Evolutionary conservation across 768 basidiomycete genomes (phyloP).

Genomic region (Floccularia luteovirens): DNA sequence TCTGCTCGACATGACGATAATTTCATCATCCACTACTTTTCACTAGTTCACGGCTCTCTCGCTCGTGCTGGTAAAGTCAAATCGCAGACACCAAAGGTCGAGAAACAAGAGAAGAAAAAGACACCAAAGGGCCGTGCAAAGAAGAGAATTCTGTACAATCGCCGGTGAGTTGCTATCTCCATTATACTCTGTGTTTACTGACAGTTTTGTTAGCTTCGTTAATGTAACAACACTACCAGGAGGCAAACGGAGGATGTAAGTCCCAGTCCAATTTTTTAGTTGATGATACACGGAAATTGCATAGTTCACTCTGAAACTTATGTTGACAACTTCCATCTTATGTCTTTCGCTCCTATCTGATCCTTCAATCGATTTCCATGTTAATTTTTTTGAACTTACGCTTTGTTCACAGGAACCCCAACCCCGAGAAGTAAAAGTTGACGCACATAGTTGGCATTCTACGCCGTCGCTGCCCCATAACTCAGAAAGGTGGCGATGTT

Average conservation of each 20-base stretch:
- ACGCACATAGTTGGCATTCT: too few species aligned
- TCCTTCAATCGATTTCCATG: conserved; percentile 13
- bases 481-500: too few species aligned
- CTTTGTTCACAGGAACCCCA: conserved; percentile 46
- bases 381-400: conserved; percentile 5
- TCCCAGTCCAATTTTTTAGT: conserved; percentile 16
- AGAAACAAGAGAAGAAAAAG: conserved; percentile 99
- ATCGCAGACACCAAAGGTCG: conserved; percentile 96
- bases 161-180: conserved; percentile 49
- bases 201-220: conserved; percentile 56
- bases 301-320: conserved; percentile 96
- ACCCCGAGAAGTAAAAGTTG: conserved; percentile 51
- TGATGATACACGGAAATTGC: conserved; percentile 62
- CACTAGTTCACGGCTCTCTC: conserved; percentile 95
- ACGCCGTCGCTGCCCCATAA: too few species aligned
- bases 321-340: conserved; percentile 86
- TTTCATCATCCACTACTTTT: conserved; percentile 2
- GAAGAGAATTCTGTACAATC: conserved; percentile 93
- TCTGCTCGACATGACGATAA: conserved; percentile 8
- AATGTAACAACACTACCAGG: conserved; percentile 88
- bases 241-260: conserved; percentile 96
- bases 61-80: conserved; percentile 99
- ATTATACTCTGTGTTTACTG: conserved; percentile 3
- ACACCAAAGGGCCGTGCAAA: conserved; percentile 94
- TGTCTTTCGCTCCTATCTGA: conserved; percentile 99